phyloP scores from a whole-genome alignment of 1,139 yeast species.

The Lizanozyma gosingica region DNA sequence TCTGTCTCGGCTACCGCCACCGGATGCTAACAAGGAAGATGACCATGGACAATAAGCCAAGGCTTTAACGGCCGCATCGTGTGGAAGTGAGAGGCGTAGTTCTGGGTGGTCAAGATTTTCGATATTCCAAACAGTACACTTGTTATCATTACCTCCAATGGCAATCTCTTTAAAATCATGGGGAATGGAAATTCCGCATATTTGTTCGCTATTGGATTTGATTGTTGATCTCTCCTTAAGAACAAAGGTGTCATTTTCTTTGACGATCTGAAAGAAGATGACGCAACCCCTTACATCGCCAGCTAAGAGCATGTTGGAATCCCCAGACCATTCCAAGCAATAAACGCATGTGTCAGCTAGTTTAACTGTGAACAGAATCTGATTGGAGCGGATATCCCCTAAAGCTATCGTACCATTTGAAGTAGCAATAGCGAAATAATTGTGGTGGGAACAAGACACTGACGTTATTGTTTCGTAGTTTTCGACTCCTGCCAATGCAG shows the following conservation, averaged over 20 bases:
- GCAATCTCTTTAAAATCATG: slow-evolving; percentile 43
- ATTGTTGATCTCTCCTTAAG: slow-evolving; percentile 1
- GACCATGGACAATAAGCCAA: slow-evolving; percentile 94
- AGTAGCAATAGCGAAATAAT: slow-evolving; percentile 48
- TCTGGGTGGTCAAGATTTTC: slow-evolving; percentile 28
- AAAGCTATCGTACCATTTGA: slow-evolving; percentile 14
- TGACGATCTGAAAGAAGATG: slow-evolving; percentile 27
- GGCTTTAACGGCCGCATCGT: slow-evolving; percentile 94
- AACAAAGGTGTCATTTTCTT: slow-evolving; percentile 2
- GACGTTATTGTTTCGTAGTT: slow-evolving; percentile 43
- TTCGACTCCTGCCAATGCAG: slow-evolving; percentile 18
- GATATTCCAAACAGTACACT: slow-evolving; percentile 62
- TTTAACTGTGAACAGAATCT: slow-evolving; percentile 10
- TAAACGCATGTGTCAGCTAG: slow-evolving; percentile 33
- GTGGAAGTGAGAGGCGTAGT: slow-evolving; percentile 43
- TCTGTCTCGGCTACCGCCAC: slow-evolving; percentile 92
- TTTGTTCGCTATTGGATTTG: slow-evolving; percentile 7
- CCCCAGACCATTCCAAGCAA: slow-evolving; percentile 56
- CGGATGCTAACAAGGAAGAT: slow-evolving; percentile 76
- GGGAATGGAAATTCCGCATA: slow-evolving; percentile 45
- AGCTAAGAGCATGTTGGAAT: slow-evolving; percentile 35
- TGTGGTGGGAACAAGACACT: slow-evolving; percentile 43
- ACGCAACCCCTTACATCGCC: slow-evolving; percentile 71
- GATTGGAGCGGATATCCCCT: slow-evolving; percentile 13
- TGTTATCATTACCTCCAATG: slow-evolving; percentile 68